Percentiles rank a stretch among this genome's conserved stretches.
These are phyloP conservation scores for Rhizopogon sp. DNA, from an alignment of 768 basidiomycete species.

Conservation along the genomic window DNA sequence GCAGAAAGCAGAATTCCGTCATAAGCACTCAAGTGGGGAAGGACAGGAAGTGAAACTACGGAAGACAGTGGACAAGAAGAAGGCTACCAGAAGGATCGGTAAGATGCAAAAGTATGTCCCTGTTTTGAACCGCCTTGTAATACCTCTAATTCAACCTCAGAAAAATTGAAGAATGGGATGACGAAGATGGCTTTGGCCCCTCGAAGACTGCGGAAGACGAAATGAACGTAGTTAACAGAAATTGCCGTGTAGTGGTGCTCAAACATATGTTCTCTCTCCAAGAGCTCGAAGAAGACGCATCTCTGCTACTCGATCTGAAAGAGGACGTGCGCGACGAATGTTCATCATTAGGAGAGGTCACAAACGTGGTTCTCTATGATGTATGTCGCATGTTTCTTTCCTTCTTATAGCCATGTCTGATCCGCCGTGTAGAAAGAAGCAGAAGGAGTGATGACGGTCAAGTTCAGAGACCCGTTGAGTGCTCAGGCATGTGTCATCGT, in stretches of 20 bases:
- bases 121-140: neutral
- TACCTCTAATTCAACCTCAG: slow-evolving; percentile 33
- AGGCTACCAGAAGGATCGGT: slow-evolving; percentile 64
- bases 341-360: slow-evolving; percentile 85
- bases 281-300: slow-evolving; percentile 81
- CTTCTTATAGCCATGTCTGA: slow-evolving; percentile 1
- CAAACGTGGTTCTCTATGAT: slow-evolving; percentile 92
- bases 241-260: slow-evolving; percentile 81
- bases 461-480: slow-evolving; percentile 88
- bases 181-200: slow-evolving; percentile 89
- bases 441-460: slow-evolving; percentile 94
- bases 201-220: slow-evolving; percentile 52
- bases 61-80: slow-evolving; percentile 74
- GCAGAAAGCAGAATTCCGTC: slow-evolving; percentile 69
- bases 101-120: slow-evolving; percentile 77
- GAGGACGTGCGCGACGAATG: slow-evolving; percentile 97
- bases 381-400: slow-evolving; percentile 40
- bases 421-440: slow-evolving; percentile 64
- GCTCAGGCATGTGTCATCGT: slow-evolving; percentile 91
- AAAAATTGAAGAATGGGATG: slow-evolving; percentile 92
- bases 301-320: slow-evolving; percentile 86
- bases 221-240: slow-evolving; percentile 40
- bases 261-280: slow-evolving; percentile 92
- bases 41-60: slow-evolving; percentile 43
- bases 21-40: slow-evolving; percentile 48